These are phyloP conservation scores for Paraphoma sp. DNA, from an alignment of 2,329 filamentous ascomycete species.

Conservation along the genomic window DNA sequence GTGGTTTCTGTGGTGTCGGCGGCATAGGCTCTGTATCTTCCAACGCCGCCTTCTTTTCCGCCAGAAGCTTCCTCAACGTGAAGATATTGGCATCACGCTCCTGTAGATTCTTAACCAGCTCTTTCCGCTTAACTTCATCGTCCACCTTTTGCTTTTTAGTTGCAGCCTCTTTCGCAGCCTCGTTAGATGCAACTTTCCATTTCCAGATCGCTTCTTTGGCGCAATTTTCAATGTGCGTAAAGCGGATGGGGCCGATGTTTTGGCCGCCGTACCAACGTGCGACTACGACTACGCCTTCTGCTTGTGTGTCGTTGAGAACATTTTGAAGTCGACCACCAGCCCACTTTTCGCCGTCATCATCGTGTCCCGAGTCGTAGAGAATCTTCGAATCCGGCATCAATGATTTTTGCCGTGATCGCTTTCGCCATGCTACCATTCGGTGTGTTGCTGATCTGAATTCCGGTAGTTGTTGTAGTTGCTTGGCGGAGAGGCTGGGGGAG, in stretches of 20 bases:
- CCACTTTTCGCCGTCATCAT: constrained; percentile 63
- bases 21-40: constrained; percentile 27
- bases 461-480: constrained; percentile 51
- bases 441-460: constrained; percentile 57
- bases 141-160: constrained; percentile 47
- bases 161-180: constrained; percentile 43
- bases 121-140: constrained; percentile 42
- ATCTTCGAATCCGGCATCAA: constrained; percentile 46
- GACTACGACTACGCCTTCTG: constrained; percentile 57
- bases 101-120: constrained; percentile 44
- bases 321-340: constrained; percentile 57
- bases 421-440: constrained; percentile 60
- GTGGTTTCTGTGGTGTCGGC: constrained; percentile 37
- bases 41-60: constrained; percentile 49
- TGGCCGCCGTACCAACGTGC: constrained; percentile 63
- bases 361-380: constrained; percentile 53
- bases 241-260: constrained; percentile 60
- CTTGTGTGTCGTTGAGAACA: constrained; percentile 53
- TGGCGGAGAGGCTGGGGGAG: constrained; percentile 52
- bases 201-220: constrained; percentile 57
- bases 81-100: constrained; percentile 58
- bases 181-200: constrained; percentile 45
- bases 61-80: constrained; percentile 54
- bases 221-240: constrained; percentile 59
- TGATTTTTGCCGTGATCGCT: constrained; percentile 55